These are phyloP conservation scores for Penicillium janthinellum DNA, from an alignment of 2,329 filamentous ascomycete species.

Conservation along the genomic window DNA sequence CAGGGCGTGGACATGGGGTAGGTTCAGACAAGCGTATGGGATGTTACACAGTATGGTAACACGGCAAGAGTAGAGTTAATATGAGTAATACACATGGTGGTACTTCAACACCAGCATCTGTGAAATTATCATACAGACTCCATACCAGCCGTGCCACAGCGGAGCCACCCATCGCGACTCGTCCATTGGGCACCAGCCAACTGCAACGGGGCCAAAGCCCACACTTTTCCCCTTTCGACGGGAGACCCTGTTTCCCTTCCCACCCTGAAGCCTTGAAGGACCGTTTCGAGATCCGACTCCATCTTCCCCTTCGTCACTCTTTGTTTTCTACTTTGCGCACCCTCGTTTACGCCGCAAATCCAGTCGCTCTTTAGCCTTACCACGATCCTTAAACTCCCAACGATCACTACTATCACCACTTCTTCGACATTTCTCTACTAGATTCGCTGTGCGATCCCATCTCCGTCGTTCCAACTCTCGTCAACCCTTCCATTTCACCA, in stretches of 20 bases:
- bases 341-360: slow-evolving; percentile 15
- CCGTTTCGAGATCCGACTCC: slow-evolving; percentile 19
- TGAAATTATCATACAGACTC: neutral
- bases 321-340: slow-evolving; percentile 24
- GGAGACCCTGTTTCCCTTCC: slow-evolving; percentile 19
- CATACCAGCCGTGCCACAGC: neutral
- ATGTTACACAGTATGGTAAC: neutral
- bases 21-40: neutral
- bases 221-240: slow-evolving; percentile 8
- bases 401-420: slow-evolving; percentile 7
- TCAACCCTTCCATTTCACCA: slow-evolving; percentile 25
- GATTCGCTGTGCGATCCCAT: slow-evolving; percentile 26
- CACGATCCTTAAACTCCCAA: slow-evolving; percentile 17
- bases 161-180: neutral
- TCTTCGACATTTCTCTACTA: slow-evolving; percentile 1
- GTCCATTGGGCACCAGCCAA: neutral
- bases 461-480: slow-evolving; percentile 6
- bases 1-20: slow-evolving; percentile 3
- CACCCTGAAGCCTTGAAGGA: slow-evolving; percentile 19
- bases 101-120: neutral
- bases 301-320: slow-evolving; percentile 25
- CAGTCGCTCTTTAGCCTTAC: slow-evolving; percentile 26
- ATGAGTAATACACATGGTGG: too few relatives aligned
- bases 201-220: neutral
- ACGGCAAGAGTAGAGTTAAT: neutral